Base-by-base conservation (phyloP, 129 eudicot species). In the Solidago caesia region DNA sequence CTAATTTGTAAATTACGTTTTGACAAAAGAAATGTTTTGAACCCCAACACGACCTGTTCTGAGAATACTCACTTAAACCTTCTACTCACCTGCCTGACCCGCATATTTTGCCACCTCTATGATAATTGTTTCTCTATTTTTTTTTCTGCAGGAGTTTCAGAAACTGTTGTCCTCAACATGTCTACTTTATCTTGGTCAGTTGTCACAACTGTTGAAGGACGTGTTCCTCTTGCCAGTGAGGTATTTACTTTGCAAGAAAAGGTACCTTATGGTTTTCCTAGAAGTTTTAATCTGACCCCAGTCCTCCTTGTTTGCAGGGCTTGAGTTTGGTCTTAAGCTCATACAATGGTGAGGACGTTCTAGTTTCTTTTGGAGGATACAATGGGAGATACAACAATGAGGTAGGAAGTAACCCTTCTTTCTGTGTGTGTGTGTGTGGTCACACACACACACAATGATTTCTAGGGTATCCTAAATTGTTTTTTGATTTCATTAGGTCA, bases 321-420 rank as follows among this genome's bases (percentile, higher is more conserved):
- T 82, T 88, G 79, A 95, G 99, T 83, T 84, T 95, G 90, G 99
- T 91, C 26, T 76, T 91, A 79, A 89, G 96, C 79, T 87, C 99
- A 15, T 87, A 76, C 76, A 84, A 75, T 56, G 96, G 97, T 47
- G 95, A 95, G 89, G 99, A 95, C 77, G 67, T 91, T 69, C 80
- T 95, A 58, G 97, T 95, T 56, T 84, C 97, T 69, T 95, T 95
- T 87, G 99, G 99, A 82, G 96, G 97, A 47, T 95, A 95, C 77
- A 95, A 95, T 80, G 97, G 99, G 67, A 90, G 90, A 71, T 95
- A 91, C 94, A 91, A 84, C 87, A 95, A 91, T 81, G 99, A 95
- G 94, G 99, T 95, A 75, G 74, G 52, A 8, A 60, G 39, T 9
- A 42, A 52, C 52, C 44, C 46, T n/a, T n/a, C n/a, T n/a, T n/a